phyloP scores from a whole-genome alignment of 2,329 filamentous ascomycete genomes.

The Xylaria sp. region DNA sequence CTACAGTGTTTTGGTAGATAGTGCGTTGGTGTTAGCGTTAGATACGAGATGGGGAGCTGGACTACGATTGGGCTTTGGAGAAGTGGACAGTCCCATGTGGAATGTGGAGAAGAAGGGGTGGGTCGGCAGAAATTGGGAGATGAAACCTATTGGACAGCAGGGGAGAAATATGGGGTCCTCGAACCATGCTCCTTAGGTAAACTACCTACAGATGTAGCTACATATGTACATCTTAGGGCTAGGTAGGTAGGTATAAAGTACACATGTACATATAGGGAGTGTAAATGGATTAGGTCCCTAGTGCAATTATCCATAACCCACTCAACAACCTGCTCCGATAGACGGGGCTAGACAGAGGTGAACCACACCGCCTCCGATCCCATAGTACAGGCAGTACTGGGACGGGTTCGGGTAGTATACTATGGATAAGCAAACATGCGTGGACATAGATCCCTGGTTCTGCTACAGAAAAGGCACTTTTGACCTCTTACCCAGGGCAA shows the following conservation, averaged over 20 bases:
- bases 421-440: background rate
- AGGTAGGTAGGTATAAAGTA: no score
- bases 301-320: background rate
- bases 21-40: no score
- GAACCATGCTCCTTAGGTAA: background rate
- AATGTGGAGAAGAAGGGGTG: slow-evolving; percentile 10
- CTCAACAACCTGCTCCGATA: background rate
- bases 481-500: background rate
- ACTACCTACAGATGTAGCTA: background rate
- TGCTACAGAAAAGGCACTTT: background rate
- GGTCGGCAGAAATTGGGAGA: background rate
- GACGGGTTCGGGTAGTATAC: background rate
- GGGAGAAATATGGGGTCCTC: background rate
- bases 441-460: background rate
- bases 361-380: slow-evolving; percentile 1
- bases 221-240: no score
- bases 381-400: background rate
- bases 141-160: background rate
- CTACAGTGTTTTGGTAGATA: no score
- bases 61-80: background rate
- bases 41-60: no score
- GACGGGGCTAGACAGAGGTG: background rate
- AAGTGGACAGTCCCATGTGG: background rate
- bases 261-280: no score
- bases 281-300: background rate